Evolutionary conservation across 2,329 filamentous ascomycete species (phyloP).

Genomic region (Fusarium newnesense): DNA sequence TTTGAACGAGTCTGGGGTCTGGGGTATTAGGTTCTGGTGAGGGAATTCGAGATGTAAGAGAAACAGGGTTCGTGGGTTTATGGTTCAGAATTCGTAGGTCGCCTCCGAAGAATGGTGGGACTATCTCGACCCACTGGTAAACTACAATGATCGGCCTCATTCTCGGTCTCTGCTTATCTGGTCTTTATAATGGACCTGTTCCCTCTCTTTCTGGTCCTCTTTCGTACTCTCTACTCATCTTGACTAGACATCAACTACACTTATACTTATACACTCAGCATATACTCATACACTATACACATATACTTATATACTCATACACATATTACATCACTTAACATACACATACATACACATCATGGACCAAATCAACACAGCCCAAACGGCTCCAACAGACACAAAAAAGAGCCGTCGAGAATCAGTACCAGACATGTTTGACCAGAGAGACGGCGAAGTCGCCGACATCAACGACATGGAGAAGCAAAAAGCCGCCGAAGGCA

Average conservation of each 20-base stretch:
- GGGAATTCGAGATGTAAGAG: slow-evolving; percentile 28
- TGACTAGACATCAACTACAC: neutral
- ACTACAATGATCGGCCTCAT: slow-evolving; percentile 34
- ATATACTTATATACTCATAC: neutral
- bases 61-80: slow-evolving; percentile 15
- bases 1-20: slow-evolving; percentile 19
- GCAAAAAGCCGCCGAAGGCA: slow-evolving; percentile 57
- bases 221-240: neutral
- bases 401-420: slow-evolving; percentile 9
- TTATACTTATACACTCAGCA: neutral
- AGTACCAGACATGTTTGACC: slow-evolving; percentile 43
- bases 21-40: slow-evolving; percentile 27
- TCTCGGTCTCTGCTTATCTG: slow-evolving; percentile 33
- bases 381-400: slow-evolving; percentile 15
- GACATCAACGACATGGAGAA: slow-evolving; percentile 59
- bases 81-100: neutral
- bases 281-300: neutral
- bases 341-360: neutral
- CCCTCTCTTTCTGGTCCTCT: neutral
- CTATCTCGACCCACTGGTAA: slow-evolving; percentile 15
- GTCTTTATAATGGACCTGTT: neutral
- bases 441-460: slow-evolving; percentile 48
- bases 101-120: slow-evolving; percentile 14
- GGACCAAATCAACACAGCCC: slow-evolving; percentile 33
- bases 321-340: neutral